A percentile compares a stretch with the other conserved stretches of the same genome.
Evolutionary conservation across 2,329 filamentous ascomycete genomes (phyloP).

Genomic region (Ceratocystis lukuohia): DNA sequence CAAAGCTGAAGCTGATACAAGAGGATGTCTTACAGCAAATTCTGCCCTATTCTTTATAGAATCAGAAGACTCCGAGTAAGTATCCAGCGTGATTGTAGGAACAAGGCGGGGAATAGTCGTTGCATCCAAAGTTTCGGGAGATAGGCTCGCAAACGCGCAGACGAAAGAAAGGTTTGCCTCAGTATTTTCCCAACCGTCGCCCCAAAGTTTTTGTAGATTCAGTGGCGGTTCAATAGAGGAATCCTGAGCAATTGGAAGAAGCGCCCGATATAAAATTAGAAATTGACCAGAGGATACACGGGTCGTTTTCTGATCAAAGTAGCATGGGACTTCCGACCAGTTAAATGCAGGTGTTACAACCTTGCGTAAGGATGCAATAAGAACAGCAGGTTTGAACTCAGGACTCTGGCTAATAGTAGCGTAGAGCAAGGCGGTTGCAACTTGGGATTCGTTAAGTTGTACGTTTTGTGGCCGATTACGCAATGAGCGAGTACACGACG

Average conservation of each 20-base stretch:
- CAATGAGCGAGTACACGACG: conserved; percentile 45
- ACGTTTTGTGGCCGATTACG: conserved; percentile 40
- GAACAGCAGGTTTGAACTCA: conserved; percentile 37
- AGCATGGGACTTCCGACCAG: conserved; percentile 59
- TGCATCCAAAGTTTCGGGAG: conserved; percentile 64
- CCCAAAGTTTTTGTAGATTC: conserved; percentile 83
- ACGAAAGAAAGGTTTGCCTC: conserved; percentile 91
- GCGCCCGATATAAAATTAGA: conserved; percentile 61
- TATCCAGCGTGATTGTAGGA: conserved; percentile 55
- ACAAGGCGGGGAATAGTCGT: conserved; percentile 72
- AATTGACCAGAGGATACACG: conserved; percentile 71
- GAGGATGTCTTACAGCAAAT: conserved; percentile 64
- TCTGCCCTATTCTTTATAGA: conserved; percentile 40
- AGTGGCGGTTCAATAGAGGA: conserved; percentile 41
- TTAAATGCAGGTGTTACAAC: conserved; percentile 50
- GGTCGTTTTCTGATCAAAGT: conserved; percentile 68
- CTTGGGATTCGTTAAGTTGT: conserved; percentile 65
- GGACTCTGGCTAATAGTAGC: conserved; percentile 45
- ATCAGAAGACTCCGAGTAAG: conserved; percentile 37
- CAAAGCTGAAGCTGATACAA: conserved; percentile 78
- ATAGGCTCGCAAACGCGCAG: conserved; percentile 67
- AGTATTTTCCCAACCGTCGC: conserved; percentile 72
- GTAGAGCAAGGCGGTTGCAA: conserved; percentile 65
- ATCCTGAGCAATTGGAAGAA: conserved; percentile 57
- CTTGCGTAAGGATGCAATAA: conserved; percentile 51